Evolutionary conservation across 108 stramenopile species (phyloP).

Genomic region (Discostella pseudostelligera): DNA sequence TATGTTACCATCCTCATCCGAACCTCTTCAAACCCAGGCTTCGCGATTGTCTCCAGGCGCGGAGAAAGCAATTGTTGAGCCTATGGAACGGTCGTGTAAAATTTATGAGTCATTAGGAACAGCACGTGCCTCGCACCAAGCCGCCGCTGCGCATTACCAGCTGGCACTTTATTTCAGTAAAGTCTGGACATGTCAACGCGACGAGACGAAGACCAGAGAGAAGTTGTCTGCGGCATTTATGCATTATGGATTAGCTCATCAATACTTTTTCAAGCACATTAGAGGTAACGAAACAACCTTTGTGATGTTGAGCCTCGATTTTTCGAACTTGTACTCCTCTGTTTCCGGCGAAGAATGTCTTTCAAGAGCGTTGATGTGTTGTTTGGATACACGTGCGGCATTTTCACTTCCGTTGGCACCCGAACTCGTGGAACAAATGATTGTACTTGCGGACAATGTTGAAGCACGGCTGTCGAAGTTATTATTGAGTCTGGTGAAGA

Average conservation of each 20-base stretch:
- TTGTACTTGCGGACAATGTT: slow-evolving; percentile 54
- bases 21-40: slow-evolving; percentile 55
- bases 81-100: slow-evolving; percentile 70
- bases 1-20: slow-evolving; percentile 39
- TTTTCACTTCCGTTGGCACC: slow-evolving; percentile 47
- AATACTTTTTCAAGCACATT: slow-evolving; percentile 54
- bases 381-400: slow-evolving; percentile 66
- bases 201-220: slow-evolving; percentile 75
- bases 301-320: slow-evolving; percentile 73
- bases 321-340: slow-evolving; percentile 71
- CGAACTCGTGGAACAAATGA: slow-evolving; percentile 55
- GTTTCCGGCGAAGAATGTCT: slow-evolving; percentile 76
- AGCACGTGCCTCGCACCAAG: slow-evolving; percentile 54
- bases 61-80: slow-evolving; percentile 75
- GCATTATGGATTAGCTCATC: slow-evolving; percentile 65
- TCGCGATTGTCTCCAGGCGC: slow-evolving; percentile 66
- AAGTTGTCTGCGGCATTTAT: slow-evolving; percentile 74
- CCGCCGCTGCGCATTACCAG: slow-evolving; percentile 85
- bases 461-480: slow-evolving; percentile 74
- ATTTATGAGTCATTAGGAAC: slow-evolving; percentile 77
- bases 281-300: slow-evolving; percentile 77
- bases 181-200: slow-evolving; percentile 82
- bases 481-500: slow-evolving; percentile 64
- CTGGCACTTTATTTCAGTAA: slow-evolving; percentile 74
- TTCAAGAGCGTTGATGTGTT: slow-evolving; percentile 60